phyloP scores from a whole-genome alignment of 2,329 filamentous ascomycete genomes.

The Neocucurbitaria cava region DNA sequence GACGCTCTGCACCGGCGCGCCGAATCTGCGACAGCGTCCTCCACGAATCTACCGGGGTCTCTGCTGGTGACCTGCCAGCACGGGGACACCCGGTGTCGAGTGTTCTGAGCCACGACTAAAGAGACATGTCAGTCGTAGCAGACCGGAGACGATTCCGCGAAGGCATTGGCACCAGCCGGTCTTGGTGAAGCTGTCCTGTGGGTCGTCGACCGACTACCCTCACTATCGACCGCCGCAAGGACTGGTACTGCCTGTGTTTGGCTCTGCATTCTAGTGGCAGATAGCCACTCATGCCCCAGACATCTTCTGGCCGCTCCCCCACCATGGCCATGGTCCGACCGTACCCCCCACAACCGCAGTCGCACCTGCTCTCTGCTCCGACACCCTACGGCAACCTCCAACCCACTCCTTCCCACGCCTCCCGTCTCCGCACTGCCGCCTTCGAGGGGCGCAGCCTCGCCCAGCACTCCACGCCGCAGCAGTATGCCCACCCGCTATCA shows the following conservation, averaged over 20 bases:
- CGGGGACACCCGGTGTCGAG: conserved; percentile 25
- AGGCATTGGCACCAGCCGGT: conserved; percentile 52
- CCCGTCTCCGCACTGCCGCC: conserved; percentile 36
- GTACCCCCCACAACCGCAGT: conserved; percentile 43
- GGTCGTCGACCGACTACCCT: conserved; percentile 13
- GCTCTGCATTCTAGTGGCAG: not conserved
- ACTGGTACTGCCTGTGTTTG: not conserved
- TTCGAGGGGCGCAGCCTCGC: conserved; percentile 31
- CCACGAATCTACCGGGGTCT: conserved; percentile 30
- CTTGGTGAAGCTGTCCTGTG: conserved; percentile 45
- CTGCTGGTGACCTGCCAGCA: conserved; percentile 37
- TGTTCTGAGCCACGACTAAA: conserved; percentile 14
- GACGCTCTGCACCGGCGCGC: not conserved
- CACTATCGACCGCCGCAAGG: conserved; percentile 1
- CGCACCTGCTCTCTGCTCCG: conserved; percentile 35
- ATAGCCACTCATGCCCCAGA: conserved; percentile 3
- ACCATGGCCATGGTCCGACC: conserved; percentile 50
- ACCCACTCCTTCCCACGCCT: conserved; percentile 32
- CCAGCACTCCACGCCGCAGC: conserved; percentile 39
- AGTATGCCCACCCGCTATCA: conserved; percentile 50
- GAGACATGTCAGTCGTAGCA: conserved; percentile 50
- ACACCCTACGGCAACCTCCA: conserved; percentile 32
- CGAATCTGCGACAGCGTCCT: conserved; percentile 5
- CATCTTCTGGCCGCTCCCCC: conserved; percentile 15
- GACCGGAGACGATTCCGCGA: conserved; percentile 49